Percentiles rank a stretch among this genome's conserved stretches.
phyloP scores from a whole-genome alignment of 1,139 yeast species.

The Nadsonia commutata region DNA sequence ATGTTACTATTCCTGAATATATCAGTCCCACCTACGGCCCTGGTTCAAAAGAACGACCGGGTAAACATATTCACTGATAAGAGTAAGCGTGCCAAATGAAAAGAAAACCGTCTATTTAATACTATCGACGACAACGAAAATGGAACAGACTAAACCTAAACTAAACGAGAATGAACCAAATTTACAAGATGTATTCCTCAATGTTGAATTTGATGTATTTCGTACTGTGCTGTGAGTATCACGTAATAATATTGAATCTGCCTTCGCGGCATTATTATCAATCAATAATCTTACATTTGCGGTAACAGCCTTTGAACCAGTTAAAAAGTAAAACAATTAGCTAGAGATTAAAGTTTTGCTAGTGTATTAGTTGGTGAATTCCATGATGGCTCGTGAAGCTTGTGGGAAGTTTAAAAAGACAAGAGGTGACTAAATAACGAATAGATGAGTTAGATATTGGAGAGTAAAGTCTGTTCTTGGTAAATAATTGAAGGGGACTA shows the following conservation, averaged over 20 bases:
- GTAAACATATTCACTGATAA: no score
- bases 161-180: no score
- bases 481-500: no score
- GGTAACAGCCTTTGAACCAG: slow-evolving; percentile 24
- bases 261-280: slow-evolving; percentile 74
- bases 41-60: no score
- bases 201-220: slow-evolving; percentile 50
- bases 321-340: slow-evolving; percentile 2
- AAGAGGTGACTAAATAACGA: slow-evolving; percentile 1
- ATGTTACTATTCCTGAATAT: no score
- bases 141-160: no score
- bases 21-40: no score
- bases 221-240: slow-evolving; percentile 79
- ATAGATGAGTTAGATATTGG: no score
- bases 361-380: slow-evolving; percentile 64
- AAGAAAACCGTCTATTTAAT: no score
- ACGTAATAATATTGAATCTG: slow-evolving; percentile 64
- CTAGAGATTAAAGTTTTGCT: slow-evolving; percentile 66
- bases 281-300: slow-evolving; percentile 62
- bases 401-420: slow-evolving; percentile 7
- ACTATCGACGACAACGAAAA: no score
- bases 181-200: slow-evolving; percentile 81
- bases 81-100: no score
- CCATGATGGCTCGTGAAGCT: slow-evolving; percentile 19
- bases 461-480: no score